Evolutionary conservation across 495 filamentous ascomycete genomes (phyloP).

Genomic region (Annulohypoxylon stygium): DNA sequence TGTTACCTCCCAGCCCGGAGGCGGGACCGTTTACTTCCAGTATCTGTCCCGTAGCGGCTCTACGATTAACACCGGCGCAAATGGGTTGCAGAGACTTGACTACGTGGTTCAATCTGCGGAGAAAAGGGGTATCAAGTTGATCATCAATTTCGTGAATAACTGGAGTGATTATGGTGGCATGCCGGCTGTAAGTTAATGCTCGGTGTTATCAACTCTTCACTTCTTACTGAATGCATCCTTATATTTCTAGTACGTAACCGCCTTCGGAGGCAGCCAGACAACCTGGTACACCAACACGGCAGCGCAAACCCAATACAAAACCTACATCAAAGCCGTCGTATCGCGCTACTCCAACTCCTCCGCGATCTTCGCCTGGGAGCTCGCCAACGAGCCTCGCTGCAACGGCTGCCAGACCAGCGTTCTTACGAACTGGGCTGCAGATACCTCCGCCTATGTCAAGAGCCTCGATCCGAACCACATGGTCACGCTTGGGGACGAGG

Average conservation of each 20-base stretch:
- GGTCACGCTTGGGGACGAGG: constrained; percentile 67
- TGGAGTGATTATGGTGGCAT: constrained; percentile 68
- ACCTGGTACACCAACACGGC: constrained; percentile 52
- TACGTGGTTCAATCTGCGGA: constrained; percentile 73
- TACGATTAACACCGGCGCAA: constrained; percentile 74
- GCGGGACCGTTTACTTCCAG: constrained; percentile 72
- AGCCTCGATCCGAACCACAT: constrained; percentile 63
- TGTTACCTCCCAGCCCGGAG: constrained; percentile 56
- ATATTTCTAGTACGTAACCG: constrained; percentile 64
- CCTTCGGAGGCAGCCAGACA: constrained; percentile 62
- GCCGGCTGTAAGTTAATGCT: constrained; percentile 32
- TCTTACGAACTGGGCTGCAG: constrained; percentile 61
- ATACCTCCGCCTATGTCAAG: constrained; percentile 65
- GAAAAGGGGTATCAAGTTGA: constrained; percentile 69
- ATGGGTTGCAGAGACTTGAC: constrained; percentile 76
- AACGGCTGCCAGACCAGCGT: constrained; percentile 58
- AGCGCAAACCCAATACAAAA: constrained; percentile 59
- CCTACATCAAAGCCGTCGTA: constrained; percentile 64
- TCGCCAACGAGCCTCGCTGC: constrained; percentile 67
- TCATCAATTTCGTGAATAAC: constrained; percentile 67
- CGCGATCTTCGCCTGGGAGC: constrained; percentile 68
- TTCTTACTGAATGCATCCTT: background rate
- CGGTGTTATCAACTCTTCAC: background rate
- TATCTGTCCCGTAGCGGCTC: constrained; percentile 64
- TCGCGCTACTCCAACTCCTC: constrained; percentile 63